A percentile compares a stretch with the other conserved stretches of the same genome.
These are phyloP conservation scores for Styphnolobium japonicum DNA, from an alignment of 306 rosid species.

Conservation along the genomic window DNA sequence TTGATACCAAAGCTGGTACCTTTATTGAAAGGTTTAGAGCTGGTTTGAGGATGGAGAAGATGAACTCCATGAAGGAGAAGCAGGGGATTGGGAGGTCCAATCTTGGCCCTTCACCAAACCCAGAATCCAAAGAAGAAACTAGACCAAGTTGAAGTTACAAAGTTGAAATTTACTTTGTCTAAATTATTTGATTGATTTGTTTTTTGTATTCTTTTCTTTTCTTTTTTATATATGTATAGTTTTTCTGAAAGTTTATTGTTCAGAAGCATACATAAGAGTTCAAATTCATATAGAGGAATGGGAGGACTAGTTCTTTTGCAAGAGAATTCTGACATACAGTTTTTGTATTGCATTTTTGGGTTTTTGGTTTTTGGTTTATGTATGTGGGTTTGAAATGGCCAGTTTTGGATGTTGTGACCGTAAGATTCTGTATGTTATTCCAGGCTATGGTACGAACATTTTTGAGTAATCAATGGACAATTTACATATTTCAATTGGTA, in stretches of 20 bases:
- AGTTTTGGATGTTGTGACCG: conserved; percentile 14
- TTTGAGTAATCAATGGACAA: not conserved
- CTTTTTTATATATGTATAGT: not conserved
- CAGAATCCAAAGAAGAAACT: not conserved
- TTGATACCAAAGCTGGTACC: conserved; percentile 73
- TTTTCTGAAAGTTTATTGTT: conserved; percentile 16
- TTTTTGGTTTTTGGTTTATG: not conserved
- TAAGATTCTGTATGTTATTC: conserved; percentile 20
- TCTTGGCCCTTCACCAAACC: conserved; percentile 44
- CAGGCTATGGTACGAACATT: not conserved
- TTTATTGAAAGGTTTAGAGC: conserved; percentile 82
- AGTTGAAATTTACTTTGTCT: not conserved
- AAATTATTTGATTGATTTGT: not conserved
- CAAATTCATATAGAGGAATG: conserved; percentile 22
- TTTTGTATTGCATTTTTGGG: not conserved
- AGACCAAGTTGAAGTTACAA: conserved; percentile 18
- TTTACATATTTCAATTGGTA: not conserved
- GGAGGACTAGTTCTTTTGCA: not conserved
- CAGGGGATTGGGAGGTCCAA: conserved; percentile 56
- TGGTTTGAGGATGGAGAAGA: conserved; percentile 68
- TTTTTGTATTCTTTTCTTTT: not conserved
- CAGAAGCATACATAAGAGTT: conserved; percentile 17
- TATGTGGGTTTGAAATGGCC: not conserved
- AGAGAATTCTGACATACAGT: conserved; percentile 12
- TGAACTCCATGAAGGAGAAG: conserved; percentile 65